Evolutionary conservation across 2,329 filamentous ascomycete genomes (phyloP).

Genomic region (Coniella vitis): DNA sequence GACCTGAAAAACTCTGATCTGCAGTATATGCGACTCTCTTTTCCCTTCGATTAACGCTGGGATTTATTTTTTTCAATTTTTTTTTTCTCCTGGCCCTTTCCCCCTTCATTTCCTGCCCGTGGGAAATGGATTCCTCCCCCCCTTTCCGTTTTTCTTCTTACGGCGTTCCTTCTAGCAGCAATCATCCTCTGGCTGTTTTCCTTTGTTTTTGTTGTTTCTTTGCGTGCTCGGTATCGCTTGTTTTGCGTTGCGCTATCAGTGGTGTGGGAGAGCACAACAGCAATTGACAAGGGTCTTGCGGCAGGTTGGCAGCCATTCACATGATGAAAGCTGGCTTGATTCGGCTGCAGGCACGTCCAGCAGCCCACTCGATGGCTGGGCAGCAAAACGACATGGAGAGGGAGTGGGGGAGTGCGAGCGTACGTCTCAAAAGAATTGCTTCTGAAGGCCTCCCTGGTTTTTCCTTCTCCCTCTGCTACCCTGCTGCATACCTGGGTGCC

Average conservation of each 20-base stretch:
- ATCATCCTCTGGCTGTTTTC: background rate
- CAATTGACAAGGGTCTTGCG: background rate
- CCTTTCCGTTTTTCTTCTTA: too few relatives aligned
- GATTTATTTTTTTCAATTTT: background rate
- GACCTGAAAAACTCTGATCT: background rate
- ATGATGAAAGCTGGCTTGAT: constrained; percentile 1
- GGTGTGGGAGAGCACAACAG: constrained; percentile 8
- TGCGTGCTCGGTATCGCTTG: background rate
- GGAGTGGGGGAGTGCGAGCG: background rate
- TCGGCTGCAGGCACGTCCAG: constrained; percentile 9
- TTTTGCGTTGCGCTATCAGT: background rate
- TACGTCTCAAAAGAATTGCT: background rate
- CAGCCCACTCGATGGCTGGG: constrained; percentile 8
- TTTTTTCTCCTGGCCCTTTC: background rate
- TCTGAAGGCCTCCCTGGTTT: background rate
- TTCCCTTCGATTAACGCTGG: background rate
- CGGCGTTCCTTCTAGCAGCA: background rate
- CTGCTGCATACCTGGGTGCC: background rate
- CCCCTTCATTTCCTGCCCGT: too few relatives aligned
- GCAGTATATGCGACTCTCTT: background rate
- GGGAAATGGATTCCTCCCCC: too few relatives aligned
- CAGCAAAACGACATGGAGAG: background rate
- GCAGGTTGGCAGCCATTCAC: background rate
- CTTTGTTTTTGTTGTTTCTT: background rate
- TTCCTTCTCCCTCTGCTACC: background rate